Evolutionary conservation across 805 yeast species (phyloP), one percentile per base, ranked within the genome.

Genomic region (Blastobotrys parvus): DNA sequence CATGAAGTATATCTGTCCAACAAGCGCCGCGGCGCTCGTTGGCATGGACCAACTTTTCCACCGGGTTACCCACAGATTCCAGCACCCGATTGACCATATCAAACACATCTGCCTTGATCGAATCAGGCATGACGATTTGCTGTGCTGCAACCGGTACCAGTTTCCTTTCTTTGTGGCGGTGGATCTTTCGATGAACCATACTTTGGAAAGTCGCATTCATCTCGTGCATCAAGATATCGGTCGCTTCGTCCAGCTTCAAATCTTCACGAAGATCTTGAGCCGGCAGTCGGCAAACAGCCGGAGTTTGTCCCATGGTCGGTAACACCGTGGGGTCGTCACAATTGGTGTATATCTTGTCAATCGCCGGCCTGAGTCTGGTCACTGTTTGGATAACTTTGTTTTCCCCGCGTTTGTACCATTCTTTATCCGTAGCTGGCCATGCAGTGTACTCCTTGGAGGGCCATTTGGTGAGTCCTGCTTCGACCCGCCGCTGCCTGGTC

Each of bases 351-450:
- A 25, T 11, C 11, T 25, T 7, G 11, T 25, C 29, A 25, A 25
- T 25, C n/a, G n/a, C n/a, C n/a, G n/a, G n/a, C n/a, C n/a, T n/a
- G n/a, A n/a, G n/a, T n/a, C n/a, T n/a, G n/a, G n/a, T n/a, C n/a
- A n/a, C n/a, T n/a, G n/a, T n/a, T n/a, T n/a, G n/a, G n/a, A n/a
- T n/a, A n/a, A n/a, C n/a, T n/a, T n/a, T n/a, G n/a, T n/a, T n/a
- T n/a, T n/a, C n/a, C n/a, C n/a, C n/a, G n/a, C n/a, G n/a, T n/a
- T n/a, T n/a, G n/a, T n/a, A n/a, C n/a, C n/a, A n/a, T n/a, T n/a
- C n/a, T n/a, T n/a, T 25, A 25, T 25, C 29, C 7, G 10, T 15
- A 31, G 70, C 55, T 1, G 90, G 90, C 90, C 90, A 82, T 3
- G 69, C 55, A 0, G 75, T 55, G 80, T 84, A 80, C 32, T 48